phyloP scores from a whole-genome alignment of 768 basidiomycete species.

The Thelephora ganbajun region DNA sequence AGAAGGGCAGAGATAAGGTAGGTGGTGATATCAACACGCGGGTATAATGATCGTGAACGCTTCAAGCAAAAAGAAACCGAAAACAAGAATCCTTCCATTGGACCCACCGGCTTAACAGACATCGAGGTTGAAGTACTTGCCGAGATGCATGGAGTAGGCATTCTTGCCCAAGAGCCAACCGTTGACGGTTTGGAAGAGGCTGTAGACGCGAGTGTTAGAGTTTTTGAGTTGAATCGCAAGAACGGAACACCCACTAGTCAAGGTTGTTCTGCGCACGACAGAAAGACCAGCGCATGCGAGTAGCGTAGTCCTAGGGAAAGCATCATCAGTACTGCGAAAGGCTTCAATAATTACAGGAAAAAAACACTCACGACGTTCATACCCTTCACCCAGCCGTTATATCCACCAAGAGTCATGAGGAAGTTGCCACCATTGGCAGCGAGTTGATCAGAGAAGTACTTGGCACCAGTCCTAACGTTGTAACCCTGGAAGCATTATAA shows the following conservation, averaged over 20 bases:
- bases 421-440: slow-evolving; percentile 36
- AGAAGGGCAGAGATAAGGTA: too few relatives aligned
- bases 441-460: slow-evolving; percentile 42
- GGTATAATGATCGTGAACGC: not conserved
- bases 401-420: slow-evolving; percentile 46
- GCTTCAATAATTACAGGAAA: not conserved
- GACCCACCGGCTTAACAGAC: slow-evolving; percentile 12
- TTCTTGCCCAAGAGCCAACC: slow-evolving; percentile 55
- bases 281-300: slow-evolving; percentile 37
- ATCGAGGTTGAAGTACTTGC: slow-evolving; percentile 55
- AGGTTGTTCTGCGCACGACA: slow-evolving; percentile 73
- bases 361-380: slow-evolving; percentile 41
- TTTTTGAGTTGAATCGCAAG: not conserved
- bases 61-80: not conserved
- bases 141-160: slow-evolving; percentile 32
- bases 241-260: slow-evolving; percentile 50
- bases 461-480: slow-evolving; percentile 57
- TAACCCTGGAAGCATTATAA: slow-evolving; percentile 30
- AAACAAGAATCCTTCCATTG: not conserved
- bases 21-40: too few relatives aligned
- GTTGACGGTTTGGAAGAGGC: slow-evolving; percentile 57
- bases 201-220: slow-evolving; percentile 15
- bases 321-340: too few relatives aligned
- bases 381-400: slow-evolving; percentile 57
- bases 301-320: slow-evolving; percentile 32